phyloP scores from a whole-genome alignment of 768 basidiomycete genomes.

The Amanita phalloides region DNA sequence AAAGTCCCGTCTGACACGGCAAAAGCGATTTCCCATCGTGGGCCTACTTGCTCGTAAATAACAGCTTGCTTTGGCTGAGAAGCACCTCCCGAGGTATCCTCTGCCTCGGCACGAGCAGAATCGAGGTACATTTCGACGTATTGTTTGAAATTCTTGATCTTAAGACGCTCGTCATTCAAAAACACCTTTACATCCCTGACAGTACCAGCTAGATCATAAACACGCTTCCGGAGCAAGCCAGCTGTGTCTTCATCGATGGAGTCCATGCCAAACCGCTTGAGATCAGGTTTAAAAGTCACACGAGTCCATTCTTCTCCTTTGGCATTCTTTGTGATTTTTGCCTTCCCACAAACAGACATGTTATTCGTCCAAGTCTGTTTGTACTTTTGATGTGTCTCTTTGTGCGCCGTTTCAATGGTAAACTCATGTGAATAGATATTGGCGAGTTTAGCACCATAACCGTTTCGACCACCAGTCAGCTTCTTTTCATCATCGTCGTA shows the following conservation, averaged over 20 bases:
- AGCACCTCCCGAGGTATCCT: constrained; percentile 68
- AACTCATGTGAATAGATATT: constrained; percentile 98
- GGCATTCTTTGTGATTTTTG: constrained; percentile 89
- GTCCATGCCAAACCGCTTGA: constrained; percentile 87
- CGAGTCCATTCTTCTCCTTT: constrained; percentile 87
- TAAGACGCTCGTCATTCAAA: constrained; percentile 84
- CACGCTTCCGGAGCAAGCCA: constrained; percentile 83
- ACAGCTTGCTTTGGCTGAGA: constrained; percentile 66
- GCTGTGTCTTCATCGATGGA: constrained; percentile 86
- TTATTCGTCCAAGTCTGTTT: constrained; percentile 92
- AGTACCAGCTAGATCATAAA: constrained; percentile 96
- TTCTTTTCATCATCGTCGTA: constrained; percentile 99
- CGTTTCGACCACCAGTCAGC: constrained; percentile 95
- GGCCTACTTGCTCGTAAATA: constrained; percentile 70
- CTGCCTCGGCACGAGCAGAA: constrained; percentile 60
- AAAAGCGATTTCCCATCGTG: constrained; percentile 94
- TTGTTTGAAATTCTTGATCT: constrained; percentile 92
- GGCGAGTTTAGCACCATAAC: constrained; percentile 95
- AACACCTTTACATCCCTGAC: constrained; percentile 88
- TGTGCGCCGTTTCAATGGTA: constrained; percentile 92
- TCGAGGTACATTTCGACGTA: constrained; percentile 92
- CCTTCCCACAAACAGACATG: constrained; percentile 79
- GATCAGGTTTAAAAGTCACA: constrained; percentile 89
- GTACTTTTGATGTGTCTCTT: constrained; percentile 78
- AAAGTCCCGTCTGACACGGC: constrained; percentile 87